Conservation (phyloP, 257 asterid genomes). For the Nicotiana obtusifolia region DNA sequence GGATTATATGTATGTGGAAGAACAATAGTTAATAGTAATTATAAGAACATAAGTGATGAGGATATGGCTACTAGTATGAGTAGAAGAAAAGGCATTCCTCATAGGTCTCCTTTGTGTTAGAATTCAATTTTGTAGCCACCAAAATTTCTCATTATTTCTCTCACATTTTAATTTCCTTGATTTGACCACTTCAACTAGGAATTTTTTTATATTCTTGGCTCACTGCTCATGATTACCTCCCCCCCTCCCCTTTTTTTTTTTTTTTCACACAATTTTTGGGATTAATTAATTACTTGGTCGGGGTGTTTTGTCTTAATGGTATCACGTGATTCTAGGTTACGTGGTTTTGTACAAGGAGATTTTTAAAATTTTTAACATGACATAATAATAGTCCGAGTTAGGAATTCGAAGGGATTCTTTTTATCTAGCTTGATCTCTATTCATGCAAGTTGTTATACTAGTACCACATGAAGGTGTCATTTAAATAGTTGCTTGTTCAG, state of each 20-base stretch:
- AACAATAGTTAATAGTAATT: conserved; percentile 26
- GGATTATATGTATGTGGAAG: conserved; percentile 65
- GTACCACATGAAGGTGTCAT: background rate
- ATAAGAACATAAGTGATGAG: conserved; percentile 46
- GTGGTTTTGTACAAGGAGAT: conserved; percentile 24
- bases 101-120: conserved; percentile 91
- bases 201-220: conserved; percentile 5
- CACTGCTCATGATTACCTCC: conserved; percentile 1
- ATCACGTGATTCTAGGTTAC: conserved; percentile 49
- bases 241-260: background rate
- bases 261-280: conserved; percentile 23
- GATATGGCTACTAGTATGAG: conserved; percentile 83
- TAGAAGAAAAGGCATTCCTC: conserved; percentile 94
- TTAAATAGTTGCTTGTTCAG: background rate
- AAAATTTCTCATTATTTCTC: background rate
- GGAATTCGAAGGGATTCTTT: background rate
- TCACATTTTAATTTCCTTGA: background rate
- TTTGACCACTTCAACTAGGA: conserved; percentile 7
- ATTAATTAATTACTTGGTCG: conserved; percentile 73
- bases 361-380: background rate
- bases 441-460: conserved; percentile 1
- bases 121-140: background rate
- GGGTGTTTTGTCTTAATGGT: conserved; percentile 96
- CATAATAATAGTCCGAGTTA: conserved; percentile 2
- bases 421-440: background rate